A percentile compares a stretch with the other conserved stretches of the same genome.
These are phyloP conservation scores for Prunus persica DNA, from an alignment of 306 rosid genomes.

Conservation along the genomic window Prunus_persica_NCBIv2 NC_034016.1:937501-938000, in stretches of 20 bases:
- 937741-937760: slow-evolving; percentile 6
- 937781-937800: slow-evolving; percentile 34
- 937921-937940: slow-evolving; percentile 6
- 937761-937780: slow-evolving; percentile 27
- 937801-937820: slow-evolving; percentile 24
- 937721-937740: slow-evolving; percentile 27
- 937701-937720: background rate
- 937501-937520: slow-evolving; percentile 67
- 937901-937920: slow-evolving; percentile 8
- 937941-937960: slow-evolving; percentile 1
- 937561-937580: slow-evolving; percentile 94
- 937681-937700: slow-evolving; percentile 19
- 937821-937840: slow-evolving; percentile 3
- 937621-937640: slow-evolving; percentile 39
- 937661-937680: slow-evolving; percentile 58
- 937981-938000: slow-evolving; percentile 16
- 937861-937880: slow-evolving; percentile 33
- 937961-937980: background rate
- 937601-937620: slow-evolving; percentile 63
- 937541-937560: slow-evolving; percentile 72
- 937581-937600: slow-evolving; percentile 76
- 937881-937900: slow-evolving; percentile 45
- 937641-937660: slow-evolving; percentile 40
- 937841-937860: slow-evolving; percentile 15
- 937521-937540: slow-evolving; percentile 79